Percentiles rank a stretch among this genome's conserved stretches.
Evolutionary conservation across 2,329 filamentous ascomycete genomes (phyloP).

Genomic region (Cryoendolithus antarcticus): DNA sequence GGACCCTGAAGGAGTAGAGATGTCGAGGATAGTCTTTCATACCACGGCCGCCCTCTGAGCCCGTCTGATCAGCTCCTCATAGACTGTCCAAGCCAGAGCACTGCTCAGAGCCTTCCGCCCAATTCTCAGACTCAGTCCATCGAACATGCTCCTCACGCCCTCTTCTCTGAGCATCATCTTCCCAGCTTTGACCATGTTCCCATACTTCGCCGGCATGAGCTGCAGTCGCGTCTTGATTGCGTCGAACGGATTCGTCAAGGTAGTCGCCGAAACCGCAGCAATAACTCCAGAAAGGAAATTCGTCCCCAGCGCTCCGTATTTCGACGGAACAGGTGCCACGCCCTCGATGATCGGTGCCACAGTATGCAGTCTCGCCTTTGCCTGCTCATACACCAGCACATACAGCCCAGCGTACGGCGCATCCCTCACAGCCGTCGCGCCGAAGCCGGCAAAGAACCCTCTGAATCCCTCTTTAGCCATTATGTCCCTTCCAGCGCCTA

Average conservation of each 20-base stretch:
- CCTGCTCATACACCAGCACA: slow-evolving; percentile 82
- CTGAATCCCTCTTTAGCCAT: slow-evolving; percentile 57
- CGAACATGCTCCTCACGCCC: slow-evolving; percentile 66
- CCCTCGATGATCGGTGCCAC: slow-evolving; percentile 12
- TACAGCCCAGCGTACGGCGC: slow-evolving; percentile 96
- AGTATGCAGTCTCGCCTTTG: slow-evolving; percentile 44
- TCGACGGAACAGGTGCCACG: slow-evolving; percentile 9
- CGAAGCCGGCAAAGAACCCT: slow-evolving; percentile 88
- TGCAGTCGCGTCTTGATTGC: slow-evolving; percentile 92
- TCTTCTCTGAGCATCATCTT: slow-evolving; percentile 71
- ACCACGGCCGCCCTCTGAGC: slow-evolving; percentile 37
- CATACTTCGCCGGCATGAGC: slow-evolving; percentile 70
- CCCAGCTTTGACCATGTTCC: slow-evolving; percentile 68
- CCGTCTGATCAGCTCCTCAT: slow-evolving; percentile 79
- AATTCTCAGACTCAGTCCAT: slow-evolving; percentile 77
- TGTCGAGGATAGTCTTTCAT: slow-evolving; percentile 1
- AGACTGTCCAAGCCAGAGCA: slow-evolving; percentile 93
- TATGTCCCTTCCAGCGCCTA: slow-evolving; percentile 63
- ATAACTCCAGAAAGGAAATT: slow-evolving; percentile 77
- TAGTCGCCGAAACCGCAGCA: slow-evolving; percentile 71
- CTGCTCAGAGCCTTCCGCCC: slow-evolving; percentile 83
- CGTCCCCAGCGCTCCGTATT: slow-evolving; percentile 47
- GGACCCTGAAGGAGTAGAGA: slow-evolving; percentile 1
- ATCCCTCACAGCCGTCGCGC: slow-evolving; percentile 83
- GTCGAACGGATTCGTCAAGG: slow-evolving; percentile 91